Percentiles rank a stretch among this genome's conserved stretches.
phyloP scores from a whole-genome alignment of 805 yeast species.

The Teunomyces pallodes region DNA sequence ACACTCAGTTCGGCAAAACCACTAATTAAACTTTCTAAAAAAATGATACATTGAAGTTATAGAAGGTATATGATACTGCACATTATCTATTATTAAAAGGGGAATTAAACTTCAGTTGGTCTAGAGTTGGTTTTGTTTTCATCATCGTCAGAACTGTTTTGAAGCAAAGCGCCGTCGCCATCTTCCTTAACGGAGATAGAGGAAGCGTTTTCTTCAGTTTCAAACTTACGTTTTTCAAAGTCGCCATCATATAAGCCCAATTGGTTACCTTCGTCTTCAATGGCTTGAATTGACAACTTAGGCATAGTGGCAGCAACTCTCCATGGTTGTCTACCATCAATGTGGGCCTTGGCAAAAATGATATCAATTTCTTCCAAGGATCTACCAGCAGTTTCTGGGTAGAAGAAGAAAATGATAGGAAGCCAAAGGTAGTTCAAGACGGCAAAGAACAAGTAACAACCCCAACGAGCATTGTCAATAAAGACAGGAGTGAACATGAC shows the following conservation, averaged over 20 bases:
- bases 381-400: slow-evolving; percentile 47
- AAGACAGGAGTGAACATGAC: slow-evolving; percentile 47
- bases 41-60: neutral
- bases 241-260: slow-evolving; percentile 53
- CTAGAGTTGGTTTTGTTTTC: neutral
- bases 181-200: slow-evolving; percentile 14
- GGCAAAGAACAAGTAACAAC: slow-evolving; percentile 43
- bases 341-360: slow-evolving; percentile 60
- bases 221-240: slow-evolving; percentile 37
- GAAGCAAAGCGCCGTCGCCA: slow-evolving; percentile 8
- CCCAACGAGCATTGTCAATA: slow-evolving; percentile 37
- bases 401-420: slow-evolving; percentile 42
- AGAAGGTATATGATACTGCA: neutral
- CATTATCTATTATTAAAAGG: neutral
- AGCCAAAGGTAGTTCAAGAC: slow-evolving; percentile 35
- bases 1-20: neutral
- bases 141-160: neutral
- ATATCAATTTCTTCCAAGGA: slow-evolving; percentile 50
- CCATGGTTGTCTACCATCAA: slow-evolving; percentile 57
- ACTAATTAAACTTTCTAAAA: too few relatives aligned
- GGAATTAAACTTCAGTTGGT: slow-evolving; percentile 8
- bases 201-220: slow-evolving; percentile 27
- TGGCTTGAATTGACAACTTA: slow-evolving; percentile 50
- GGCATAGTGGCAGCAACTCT: slow-evolving; percentile 65
- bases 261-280: slow-evolving; percentile 57